Base-by-base conservation (phyloP, 2,329 filamentous ascomycete species). In the Mycogone perniciosa region DNA sequence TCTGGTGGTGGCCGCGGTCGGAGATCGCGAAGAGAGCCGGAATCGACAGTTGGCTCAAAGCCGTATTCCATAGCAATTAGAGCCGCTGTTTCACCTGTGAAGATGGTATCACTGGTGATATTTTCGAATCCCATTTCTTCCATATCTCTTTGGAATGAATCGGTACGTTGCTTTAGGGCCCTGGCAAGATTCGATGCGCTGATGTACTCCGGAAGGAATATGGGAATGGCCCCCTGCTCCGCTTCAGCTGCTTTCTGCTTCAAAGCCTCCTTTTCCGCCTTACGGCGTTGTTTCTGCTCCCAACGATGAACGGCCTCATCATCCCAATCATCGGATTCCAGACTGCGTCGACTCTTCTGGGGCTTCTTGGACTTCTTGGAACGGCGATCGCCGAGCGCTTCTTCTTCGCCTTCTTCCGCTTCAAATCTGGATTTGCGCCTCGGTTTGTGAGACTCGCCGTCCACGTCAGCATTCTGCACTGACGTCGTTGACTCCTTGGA, bases 21-120 rank as follows among this genome's bases (percentile, higher is more conserved):
- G 37, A 99, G 71, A 66, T 99, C 92, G 41, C 82, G 74, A 1
- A 72, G 66, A 43, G 85, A 82, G 13, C 74, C 84, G 61, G 65
- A 76, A 51, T 89, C 85, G 27, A 93, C 80, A 2, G 86, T 84
- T 1, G 92, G 88, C 54, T 97, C 90, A 58, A 87, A 96, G 45
- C 92, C 91, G 66, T 92, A 97, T 65, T 99, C 92, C 68, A 89
- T 84, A 4, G 90, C 90, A 59, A 99, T 86, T 48, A 99, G 76
- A 6, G 88, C 88, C 2, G 92, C 92, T 43, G 89, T 93, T 65
- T 97, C 92, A 8, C 89, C 84, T 54, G 92, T 92, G 65, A 99
- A 80, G 54, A 99, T 82, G 62, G 92, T 90, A 60, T 92, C 89
- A 46, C 84, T 79, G 10, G 82, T 82, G 11, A 92, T 81, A 46